Evolutionary conservation across 106 monocot species (phyloP).

Genomic region (Agapanthus africanus): DNA sequence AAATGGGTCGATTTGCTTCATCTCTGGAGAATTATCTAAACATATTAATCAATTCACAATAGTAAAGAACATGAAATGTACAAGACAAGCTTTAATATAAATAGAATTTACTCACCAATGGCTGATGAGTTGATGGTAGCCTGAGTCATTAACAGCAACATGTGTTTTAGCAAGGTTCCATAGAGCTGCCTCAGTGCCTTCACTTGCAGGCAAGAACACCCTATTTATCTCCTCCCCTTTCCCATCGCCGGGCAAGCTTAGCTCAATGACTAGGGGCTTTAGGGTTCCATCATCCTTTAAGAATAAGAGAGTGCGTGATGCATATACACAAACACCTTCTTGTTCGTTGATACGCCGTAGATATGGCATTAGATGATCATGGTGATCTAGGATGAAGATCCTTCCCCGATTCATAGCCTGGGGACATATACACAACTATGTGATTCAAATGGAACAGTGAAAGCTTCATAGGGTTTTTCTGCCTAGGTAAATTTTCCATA

Average conservation of each 20-base stretch:
- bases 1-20: too few species aligned
- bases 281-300: conserved; percentile 37
- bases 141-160: conserved; percentile 63
- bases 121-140: conserved; percentile 62
- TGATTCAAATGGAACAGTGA: too few species aligned
- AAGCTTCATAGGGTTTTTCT: too few species aligned
- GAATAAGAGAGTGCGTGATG: conserved; percentile 56
- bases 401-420: conserved; percentile 45
- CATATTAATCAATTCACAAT: too few species aligned
- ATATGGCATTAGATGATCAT: conserved; percentile 66
- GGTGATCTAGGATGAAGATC: conserved; percentile 67
- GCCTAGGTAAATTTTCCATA: too few species aligned
- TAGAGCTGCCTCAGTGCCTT: conserved; percentile 28
- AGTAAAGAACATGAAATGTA: background rate
- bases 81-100: background rate
- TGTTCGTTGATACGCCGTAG: conserved; percentile 32
- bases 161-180: conserved; percentile 68
- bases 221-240: conserved; percentile 22
- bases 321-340: conserved; percentile 35
- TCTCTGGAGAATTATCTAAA: too few species aligned
- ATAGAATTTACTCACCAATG: conserved; percentile 38
- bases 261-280: conserved; percentile 51
- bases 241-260: conserved; percentile 33
- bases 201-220: conserved; percentile 41
- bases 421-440: background rate